phyloP scores from a whole-genome alignment of 2,329 filamentous ascomycete genomes.

The Colletotrichum sp. region DNA sequence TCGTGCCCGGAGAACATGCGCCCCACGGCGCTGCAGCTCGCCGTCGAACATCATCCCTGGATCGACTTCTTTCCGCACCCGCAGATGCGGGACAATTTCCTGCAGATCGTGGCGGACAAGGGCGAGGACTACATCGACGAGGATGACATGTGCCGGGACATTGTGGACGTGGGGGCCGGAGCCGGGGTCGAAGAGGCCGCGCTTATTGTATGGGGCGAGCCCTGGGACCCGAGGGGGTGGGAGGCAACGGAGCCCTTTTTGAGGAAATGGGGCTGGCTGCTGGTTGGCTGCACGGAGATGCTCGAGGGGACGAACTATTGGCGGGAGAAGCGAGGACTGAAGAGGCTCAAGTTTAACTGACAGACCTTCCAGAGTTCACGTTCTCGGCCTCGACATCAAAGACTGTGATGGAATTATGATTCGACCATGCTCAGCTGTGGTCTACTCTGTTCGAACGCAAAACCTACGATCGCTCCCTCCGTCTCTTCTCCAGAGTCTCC shows the following conservation, averaged over 20 bases:
- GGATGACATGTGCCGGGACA: conserved; percentile 18
- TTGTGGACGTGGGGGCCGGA: conserved; percentile 14
- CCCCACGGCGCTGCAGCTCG: conserved; percentile 31
- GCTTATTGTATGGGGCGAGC: conserved; percentile 46
- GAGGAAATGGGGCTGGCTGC: conserved; percentile 47
- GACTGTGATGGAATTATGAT: background rate
- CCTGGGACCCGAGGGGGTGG: conserved; percentile 49
- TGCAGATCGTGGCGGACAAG: conserved; percentile 15
- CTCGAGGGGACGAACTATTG: conserved; percentile 41
- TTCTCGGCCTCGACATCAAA: background rate
- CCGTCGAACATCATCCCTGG: conserved; percentile 35
- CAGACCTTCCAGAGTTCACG: background rate
- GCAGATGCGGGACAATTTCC: conserved; percentile 32
- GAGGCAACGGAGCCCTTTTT: conserved; percentile 50
- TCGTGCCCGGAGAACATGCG: conserved; percentile 23
- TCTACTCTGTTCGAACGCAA: background rate
- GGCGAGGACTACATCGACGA: conserved; percentile 14
- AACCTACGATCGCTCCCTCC: background rate
- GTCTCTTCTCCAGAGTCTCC: conserved; percentile 24
- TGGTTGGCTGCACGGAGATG: conserved; percentile 41
- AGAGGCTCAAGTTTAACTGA: conserved; percentile 1
- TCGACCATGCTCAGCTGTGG: background rate
- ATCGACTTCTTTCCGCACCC: conserved; percentile 37
- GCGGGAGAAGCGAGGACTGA: conserved; percentile 24
- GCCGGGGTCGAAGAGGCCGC: conserved; percentile 13